Base-by-base conservation (phyloP, 2,329 filamentous ascomycete genomes). In the Diaporthe citrichinensis region DNA sequence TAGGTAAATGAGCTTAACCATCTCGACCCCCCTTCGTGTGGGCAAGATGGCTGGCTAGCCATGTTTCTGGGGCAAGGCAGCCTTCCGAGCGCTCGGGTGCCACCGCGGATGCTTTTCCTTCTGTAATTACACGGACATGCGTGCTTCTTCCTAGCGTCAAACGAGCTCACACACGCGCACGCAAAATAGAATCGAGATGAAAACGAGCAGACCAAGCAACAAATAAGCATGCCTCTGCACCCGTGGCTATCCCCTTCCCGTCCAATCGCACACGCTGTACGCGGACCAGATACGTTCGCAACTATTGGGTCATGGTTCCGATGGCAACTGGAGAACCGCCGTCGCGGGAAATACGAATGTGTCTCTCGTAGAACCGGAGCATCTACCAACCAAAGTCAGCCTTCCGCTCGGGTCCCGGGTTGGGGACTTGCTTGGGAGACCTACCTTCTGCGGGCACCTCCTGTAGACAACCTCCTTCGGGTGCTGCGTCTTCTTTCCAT, bases 371-470 rank as follows among this genome's bases (percentile, higher is more conserved):
- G 77, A 90, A 92, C 51, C 86, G 86, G 14, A 92, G 84, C 88
- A 92, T 91, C 90, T 92, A 46, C 17, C 14, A 41, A 8, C 31
- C 14, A 65, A 55, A 8, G 25, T 73, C 36, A 73, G 71, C n/a
- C 36, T 15, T 34, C 34, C 41, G 57, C n/a, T 4, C 14, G n/a
- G 6, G 2, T 55, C 36, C 12, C 25, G 7, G 57, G 7, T 6
- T 14, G 17, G 7, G 2, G 36, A 20, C 14, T n/a, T 51, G 4
- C 9, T 12, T 4, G 23, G n/a, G 20, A 49, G 23, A 65, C 85
- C 74, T 82, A 93, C 93, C 88, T 93, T 94, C 81, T 96, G 94
- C 0, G 94, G 94, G 78, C 94, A 95, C 79, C 95, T 92, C 80
- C 92, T 89, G 80, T 96, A 94, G 10, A 95, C 89, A 20, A 92